Evolutionary conservation across 257 asterid species (phyloP).

Genomic region (Plantago major): DNA sequence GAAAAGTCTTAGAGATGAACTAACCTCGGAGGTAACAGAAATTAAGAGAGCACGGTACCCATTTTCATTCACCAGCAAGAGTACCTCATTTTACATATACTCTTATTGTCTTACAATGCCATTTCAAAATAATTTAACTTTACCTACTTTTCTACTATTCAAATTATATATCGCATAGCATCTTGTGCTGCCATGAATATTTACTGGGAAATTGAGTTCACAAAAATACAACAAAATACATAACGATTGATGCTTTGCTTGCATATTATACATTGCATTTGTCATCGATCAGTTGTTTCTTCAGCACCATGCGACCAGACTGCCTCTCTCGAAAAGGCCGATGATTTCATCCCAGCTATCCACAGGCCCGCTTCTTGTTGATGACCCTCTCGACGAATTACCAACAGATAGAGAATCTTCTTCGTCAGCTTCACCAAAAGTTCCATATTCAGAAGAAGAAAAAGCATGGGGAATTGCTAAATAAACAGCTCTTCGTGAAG

Average conservation of each 20-base stretch:
- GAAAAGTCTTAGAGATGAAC: too few relatives aligned
- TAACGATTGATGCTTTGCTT: neutral
- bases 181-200: too few relatives aligned
- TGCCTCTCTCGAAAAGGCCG: constrained; percentile 64
- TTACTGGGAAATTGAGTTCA: too few relatives aligned
- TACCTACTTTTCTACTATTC: too few relatives aligned
- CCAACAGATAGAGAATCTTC: constrained; percentile 26
- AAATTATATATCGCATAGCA: too few relatives aligned
- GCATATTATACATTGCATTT: constrained; percentile 11
- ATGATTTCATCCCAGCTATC: constrained; percentile 81
- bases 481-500: constrained; percentile 63
- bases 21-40: too few relatives aligned
- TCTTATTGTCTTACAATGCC: too few relatives aligned
- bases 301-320: constrained; percentile 49
- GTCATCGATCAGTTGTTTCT: constrained; percentile 30
- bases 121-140: too few relatives aligned
- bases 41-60: too few relatives aligned
- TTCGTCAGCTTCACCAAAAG: constrained; percentile 42
- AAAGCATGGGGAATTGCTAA: constrained; percentile 70
- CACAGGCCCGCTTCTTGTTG: constrained; percentile 27
- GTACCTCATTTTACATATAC: too few relatives aligned
- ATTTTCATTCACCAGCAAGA: too few relatives aligned
- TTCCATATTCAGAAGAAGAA: constrained; percentile 66
- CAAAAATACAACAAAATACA: too few relatives aligned
- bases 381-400: constrained; percentile 50